Base-by-base conservation (phyloP, 495 filamentous ascomycete genomes). In the Penicillium chermesinum region DNA sequence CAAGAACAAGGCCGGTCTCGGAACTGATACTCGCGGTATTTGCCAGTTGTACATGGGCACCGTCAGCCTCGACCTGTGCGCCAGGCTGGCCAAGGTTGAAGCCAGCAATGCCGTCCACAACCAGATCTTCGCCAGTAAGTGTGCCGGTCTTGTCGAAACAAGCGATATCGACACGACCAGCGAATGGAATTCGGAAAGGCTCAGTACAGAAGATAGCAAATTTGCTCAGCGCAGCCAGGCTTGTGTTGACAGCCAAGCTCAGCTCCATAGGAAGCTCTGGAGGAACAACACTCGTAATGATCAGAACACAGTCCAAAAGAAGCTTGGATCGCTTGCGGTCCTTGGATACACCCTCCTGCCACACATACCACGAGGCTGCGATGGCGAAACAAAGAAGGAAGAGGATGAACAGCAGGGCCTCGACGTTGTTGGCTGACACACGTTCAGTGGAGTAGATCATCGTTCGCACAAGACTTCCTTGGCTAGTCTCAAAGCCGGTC, bases 381-480 rank as follows among this genome's bases (percentile, higher is more conserved):
- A 99, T 77, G 53, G 93, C 93, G 72, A 99, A 99, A 57, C 96
- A 80, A 40, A 95, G 78, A 4, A 99, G 78, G 75, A 99, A 99
- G 39, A 97, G 76, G 53, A 99, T 99, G 72, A 99, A 99, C 27
- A 95, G 69, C 12, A 99, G 70, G 2, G 93, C 93, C 66, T 99
- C 93, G 41, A 78, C 83, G 59, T 99, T 97, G 71, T 95, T 95
- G 49, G 93, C 93, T 34, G 91, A 97, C 25, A 99, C 93, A 59
- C 91, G 88, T 65, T 99, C 93, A 5, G 93, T 99, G 2, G 94
- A 96, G 71, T 96, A 99, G 54, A 99, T 97, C 93, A 99, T 99
- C 39, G 93, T 99, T 25, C 93, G 89, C 36, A 99, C 93, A 48
- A 99, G 77, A 63, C 87, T 96, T 53, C 93, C 93, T 67, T 99